Evolutionary conservation across 2,329 filamentous ascomycete genomes (phyloP).

Genomic region (Bretziella fagacearum): DNA sequence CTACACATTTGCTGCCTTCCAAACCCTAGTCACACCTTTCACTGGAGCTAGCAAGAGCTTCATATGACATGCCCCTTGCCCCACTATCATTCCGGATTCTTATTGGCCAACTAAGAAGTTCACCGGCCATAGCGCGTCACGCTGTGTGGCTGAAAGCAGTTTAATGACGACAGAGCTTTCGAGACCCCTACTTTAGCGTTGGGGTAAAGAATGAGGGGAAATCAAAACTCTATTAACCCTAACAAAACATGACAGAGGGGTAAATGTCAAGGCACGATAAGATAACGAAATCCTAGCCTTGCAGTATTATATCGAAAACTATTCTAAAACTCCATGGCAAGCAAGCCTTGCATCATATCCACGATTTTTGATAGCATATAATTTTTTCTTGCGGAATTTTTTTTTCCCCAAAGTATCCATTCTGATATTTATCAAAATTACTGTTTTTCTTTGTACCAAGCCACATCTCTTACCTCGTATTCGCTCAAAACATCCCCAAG

Average conservation of each 20-base stretch:
- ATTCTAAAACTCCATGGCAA: background rate
- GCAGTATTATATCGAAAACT: background rate
- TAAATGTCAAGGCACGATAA: background rate
- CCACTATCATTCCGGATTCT: background rate
- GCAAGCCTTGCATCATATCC: too few species aligned
- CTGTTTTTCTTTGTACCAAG: too few species aligned
- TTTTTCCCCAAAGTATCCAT: too few species aligned
- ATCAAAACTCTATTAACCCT: too few species aligned
- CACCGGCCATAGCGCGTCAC: background rate
- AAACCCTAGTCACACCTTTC: too few species aligned
- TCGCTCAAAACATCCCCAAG: background rate
- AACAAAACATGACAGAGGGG: background rate
- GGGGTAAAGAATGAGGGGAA: too few species aligned
- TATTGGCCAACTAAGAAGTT: too few species aligned
- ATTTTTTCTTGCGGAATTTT: too few species aligned
- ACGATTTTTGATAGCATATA: too few species aligned
- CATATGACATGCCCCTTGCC: background rate
- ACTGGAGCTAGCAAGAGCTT: too few species aligned
- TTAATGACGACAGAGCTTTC: conserved; percentile 2
- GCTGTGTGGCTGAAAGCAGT: background rate
- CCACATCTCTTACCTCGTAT: background rate
- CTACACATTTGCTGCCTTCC: background rate
- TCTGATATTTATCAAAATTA: too few species aligned
- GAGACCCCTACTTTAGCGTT: background rate
- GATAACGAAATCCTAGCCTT: background rate